Base-by-base conservation (phyloP, 2,329 filamentous ascomycete species). In the Pseudovirgaria hyperparasitica region DNA sequence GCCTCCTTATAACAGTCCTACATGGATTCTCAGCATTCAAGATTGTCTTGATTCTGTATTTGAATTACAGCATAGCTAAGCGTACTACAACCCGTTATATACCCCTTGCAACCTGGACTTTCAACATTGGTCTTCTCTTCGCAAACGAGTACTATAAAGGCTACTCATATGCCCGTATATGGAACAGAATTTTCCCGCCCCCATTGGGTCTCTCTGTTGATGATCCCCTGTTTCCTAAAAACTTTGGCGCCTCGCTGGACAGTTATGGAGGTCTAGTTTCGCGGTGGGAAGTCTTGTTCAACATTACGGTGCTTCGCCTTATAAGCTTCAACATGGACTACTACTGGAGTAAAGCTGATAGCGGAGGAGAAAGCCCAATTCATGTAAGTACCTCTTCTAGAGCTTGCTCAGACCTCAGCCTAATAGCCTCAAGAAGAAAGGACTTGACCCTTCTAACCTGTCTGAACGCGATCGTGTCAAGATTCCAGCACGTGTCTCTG, bases 261-360 rank as follows among this genome's bases (percentile, higher is more conserved):
- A 64, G 67, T 27, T 77, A 78, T 38, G 75, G 82, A 6, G 90
- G 90, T 1, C 60, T 98, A n/a, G 75, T 92, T 48, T 65, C 77
- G 0, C 71, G 87, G 32, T 98, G 90, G 90, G 84, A 96, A 51
- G 76, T 98, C n/a, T 67, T 94, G 5, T 98, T 98, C 66, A 98
- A 98, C 46, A 73, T 98, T 35, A 94, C 87, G 3, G 77, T 96
- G 15, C 61, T 98, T 30, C 76, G 90, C 5, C 64, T 96, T 25
- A 85, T 98, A 43, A 94, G 87, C 51, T 98, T 93, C 67, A 96
- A 96, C 52, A 56, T 98, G 48, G 90, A 98, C 55, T 86, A 92
- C 51, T 87, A 92, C 52, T 98, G 90, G 87, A 90, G 82, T 42
- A 54, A 80, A 3, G 73, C 80, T 37, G 65, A 71, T 32, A 60